Evolutionary conservation across 768 basidiomycete genomes (phyloP).

Genomic region (Xerocomus potaroensis): DNA sequence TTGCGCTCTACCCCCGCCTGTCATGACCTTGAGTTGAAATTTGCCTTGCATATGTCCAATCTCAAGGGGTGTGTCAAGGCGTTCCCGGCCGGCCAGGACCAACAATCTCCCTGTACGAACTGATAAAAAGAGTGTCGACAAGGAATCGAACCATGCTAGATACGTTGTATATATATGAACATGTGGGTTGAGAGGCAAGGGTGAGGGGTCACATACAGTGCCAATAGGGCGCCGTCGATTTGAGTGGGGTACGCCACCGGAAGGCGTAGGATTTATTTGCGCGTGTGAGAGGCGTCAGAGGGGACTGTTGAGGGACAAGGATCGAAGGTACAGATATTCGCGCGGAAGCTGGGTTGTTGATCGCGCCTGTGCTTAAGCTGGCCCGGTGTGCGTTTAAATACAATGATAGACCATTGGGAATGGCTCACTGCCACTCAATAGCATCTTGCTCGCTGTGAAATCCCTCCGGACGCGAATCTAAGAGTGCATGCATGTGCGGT

Average conservation of each 20-base stretch:
- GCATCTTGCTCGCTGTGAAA: conserved; percentile 83
- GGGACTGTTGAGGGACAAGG: conserved; percentile 47
- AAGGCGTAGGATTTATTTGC: conserved; percentile 32
- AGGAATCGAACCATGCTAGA: conserved; percentile 87
- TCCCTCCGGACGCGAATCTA: conserved; percentile 80
- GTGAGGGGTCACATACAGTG: conserved; percentile 66
- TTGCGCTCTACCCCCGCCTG: conserved; percentile 37
- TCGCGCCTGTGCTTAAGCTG: conserved; percentile 77
- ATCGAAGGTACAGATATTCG: conserved; percentile 85
- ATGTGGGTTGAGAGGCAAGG: too few species aligned
- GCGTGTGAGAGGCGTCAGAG: conserved; percentile 26
- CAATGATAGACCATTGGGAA: background rate
- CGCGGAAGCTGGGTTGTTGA: conserved; percentile 78
- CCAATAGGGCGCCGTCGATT: conserved; percentile 89
- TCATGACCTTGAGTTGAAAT: conserved; percentile 87
- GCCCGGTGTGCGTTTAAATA: background rate
- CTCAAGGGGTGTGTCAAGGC: conserved; percentile 90
- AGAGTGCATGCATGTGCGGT: conserved; percentile 85
- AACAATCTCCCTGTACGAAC: conserved; percentile 80
- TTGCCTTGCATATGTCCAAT: conserved; percentile 97
- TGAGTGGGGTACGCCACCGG: conserved; percentile 81
- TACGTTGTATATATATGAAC: background rate
- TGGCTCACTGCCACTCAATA: conserved; percentile 96
- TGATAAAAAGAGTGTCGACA: conserved; percentile 76
- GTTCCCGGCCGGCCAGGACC: conserved; percentile 88